A percentile compares a stretch with the other conserved stretches of the same genome.
phyloP scores from a whole-genome alignment of 768 basidiomycete genomes.

The Pholiota microspora region DNA sequence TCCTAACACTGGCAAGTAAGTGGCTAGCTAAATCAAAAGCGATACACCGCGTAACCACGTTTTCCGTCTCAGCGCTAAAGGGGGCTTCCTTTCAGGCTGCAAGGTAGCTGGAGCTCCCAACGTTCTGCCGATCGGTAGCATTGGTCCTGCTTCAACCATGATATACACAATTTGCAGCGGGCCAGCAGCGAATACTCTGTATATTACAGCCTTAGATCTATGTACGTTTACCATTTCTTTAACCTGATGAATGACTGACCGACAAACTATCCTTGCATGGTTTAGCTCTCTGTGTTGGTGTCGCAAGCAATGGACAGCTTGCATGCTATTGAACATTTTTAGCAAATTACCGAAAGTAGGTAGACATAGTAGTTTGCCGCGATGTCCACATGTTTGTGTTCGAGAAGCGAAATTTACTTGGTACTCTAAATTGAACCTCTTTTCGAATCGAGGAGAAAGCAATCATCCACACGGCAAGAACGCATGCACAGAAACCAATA shows the following conservation, averaged over 20 bases:
- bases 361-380: no score
- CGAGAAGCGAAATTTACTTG: no score
- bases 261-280: neutral
- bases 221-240: neutral
- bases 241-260: neutral
- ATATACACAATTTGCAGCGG: neutral
- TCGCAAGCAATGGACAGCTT: neutral
- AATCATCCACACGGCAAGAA: no score
- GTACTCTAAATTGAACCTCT: no score
- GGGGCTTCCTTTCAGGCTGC: neutral
- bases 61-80: neutral
- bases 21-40: neutral
- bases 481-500: no score
- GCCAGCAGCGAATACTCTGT: neutral
- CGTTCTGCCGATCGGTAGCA: neutral
- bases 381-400: no score
- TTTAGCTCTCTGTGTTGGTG: neutral
- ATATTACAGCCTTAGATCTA: neutral
- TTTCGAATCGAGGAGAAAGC: no score
- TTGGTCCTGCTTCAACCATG: neutral
- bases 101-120: neutral
- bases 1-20: neutral
- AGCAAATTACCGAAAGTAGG: no score
- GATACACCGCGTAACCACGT: no score
- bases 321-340: neutral